Conservation (phyloP, 2,329 filamentous ascomycete genomes). For the Leptodontidium sp. region DNA sequence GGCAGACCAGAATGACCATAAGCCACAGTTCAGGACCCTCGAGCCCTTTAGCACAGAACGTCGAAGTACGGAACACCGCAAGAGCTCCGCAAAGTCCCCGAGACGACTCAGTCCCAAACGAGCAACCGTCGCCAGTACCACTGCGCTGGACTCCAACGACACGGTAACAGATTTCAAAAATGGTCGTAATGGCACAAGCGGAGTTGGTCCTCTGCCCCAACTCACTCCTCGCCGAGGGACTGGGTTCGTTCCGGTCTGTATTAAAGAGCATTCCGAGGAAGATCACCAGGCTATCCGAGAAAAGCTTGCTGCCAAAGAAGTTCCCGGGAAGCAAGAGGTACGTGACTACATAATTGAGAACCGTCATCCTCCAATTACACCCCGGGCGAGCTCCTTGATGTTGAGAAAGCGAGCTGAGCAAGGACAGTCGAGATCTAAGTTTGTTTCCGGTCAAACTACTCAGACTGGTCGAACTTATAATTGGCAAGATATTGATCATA, state of each 20-base stretch:
- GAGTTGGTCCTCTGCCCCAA: constrained; percentile 27
- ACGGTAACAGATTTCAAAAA: constrained; percentile 5
- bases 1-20: neutral
- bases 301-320: constrained; percentile 33
- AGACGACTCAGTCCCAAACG: constrained; percentile 29
- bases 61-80: constrained; percentile 19
- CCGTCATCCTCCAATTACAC: constrained; percentile 35
- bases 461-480: constrained; percentile 33
- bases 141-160: neutral
- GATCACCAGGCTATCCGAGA: constrained; percentile 33
- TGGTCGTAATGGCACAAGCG: neutral
- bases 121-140: constrained; percentile 8
- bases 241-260: constrained; percentile 23
- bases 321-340: constrained; percentile 40
- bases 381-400: constrained; percentile 37
- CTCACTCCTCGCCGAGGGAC: constrained; percentile 28
- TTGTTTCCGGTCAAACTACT: constrained; percentile 21
- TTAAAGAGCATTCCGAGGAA: constrained; percentile 33
- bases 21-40: constrained; percentile 26
- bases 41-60: constrained; percentile 27
- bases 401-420: constrained; percentile 36
- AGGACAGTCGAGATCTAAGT: constrained; percentile 25
- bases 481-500: constrained; percentile 39
- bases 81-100: constrained; percentile 34
- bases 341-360: constrained; percentile 37